A percentile compares a stretch with the other conserved stretches of the same genome.
Evolutionary conservation across 805 yeast genomes (phyloP).

Genomic region (Kluyveromyces siamensis): DNA sequence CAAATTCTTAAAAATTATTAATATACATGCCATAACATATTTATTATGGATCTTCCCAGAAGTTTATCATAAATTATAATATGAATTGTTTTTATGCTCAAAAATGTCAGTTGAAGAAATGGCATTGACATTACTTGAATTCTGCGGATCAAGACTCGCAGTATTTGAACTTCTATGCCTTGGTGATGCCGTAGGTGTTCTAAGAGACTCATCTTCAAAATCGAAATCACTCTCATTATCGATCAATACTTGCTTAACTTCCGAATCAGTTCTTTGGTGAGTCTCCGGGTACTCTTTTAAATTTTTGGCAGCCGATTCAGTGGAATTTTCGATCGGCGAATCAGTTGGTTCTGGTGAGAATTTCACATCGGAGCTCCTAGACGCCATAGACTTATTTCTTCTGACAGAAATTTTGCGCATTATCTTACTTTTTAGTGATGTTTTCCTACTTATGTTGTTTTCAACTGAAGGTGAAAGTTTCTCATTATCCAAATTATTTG

Average conservation of each 20-base stretch:
- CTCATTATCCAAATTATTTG: constrained; percentile 6
- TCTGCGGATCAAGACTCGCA: constrained; percentile 5
- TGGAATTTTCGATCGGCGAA: not conserved
- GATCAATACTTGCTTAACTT: constrained; percentile 23
- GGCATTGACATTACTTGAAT: constrained; percentile 4
- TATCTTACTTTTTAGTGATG: constrained; percentile 18
- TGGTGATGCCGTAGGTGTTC: not conserved
- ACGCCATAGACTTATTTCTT: constrained; percentile 6
- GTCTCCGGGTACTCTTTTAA: constrained; percentile 18
- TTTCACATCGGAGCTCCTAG: constrained; percentile 4
- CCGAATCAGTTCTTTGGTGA: constrained; percentile 22
- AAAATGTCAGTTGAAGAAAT: constrained; percentile 9
- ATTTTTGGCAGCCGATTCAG: constrained; percentile 3
- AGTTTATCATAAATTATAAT: constrained; percentile 4
- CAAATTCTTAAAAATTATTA: too few relatives aligned
- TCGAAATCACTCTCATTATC: constrained; percentile 4
- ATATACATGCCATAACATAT: not conserved
- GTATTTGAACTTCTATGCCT: constrained; percentile 11
- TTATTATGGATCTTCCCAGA: too few relatives aligned
- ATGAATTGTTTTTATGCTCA: constrained; percentile 5
- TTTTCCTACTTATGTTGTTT: constrained; percentile 7
- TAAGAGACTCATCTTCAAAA: not conserved
- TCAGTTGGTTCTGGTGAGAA: not conserved
- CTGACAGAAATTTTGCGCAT: constrained; percentile 17
- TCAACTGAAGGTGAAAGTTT: constrained; percentile 5